phyloP scores from a whole-genome alignment of 2,329 filamentous ascomycete species.

The Curvularia verruculosa region DNA sequence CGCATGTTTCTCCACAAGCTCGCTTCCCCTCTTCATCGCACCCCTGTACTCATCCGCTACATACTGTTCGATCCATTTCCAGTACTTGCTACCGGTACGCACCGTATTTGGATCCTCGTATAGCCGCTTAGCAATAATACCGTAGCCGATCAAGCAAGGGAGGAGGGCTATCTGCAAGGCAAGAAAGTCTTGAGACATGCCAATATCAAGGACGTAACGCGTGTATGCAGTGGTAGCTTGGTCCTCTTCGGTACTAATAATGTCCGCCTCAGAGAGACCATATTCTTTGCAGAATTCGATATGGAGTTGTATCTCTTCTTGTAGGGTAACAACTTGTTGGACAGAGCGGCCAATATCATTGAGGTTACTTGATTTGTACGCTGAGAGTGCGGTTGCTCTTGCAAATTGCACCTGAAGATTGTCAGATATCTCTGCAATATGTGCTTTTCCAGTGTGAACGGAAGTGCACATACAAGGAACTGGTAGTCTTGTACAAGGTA shows the following conservation, averaged over 20 bases:
- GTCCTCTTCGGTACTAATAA: conserved; percentile 75
- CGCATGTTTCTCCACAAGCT: conserved; percentile 76
- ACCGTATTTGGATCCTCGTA: conserved; percentile 65
- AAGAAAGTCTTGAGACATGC: conserved; percentile 85
- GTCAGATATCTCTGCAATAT: conserved; percentile 13
- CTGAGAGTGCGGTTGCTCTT: conserved; percentile 80
- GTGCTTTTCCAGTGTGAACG: not conserved
- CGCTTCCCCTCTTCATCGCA: conserved; percentile 73
- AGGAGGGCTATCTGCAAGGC: conserved; percentile 83
- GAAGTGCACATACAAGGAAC: conserved; percentile 67
- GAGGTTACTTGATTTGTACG: conserved; percentile 81
- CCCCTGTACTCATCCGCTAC: conserved; percentile 77
- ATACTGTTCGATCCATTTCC: conserved; percentile 92
- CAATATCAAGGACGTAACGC: conserved; percentile 83
- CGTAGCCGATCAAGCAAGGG: conserved; percentile 90
- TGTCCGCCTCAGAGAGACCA: conserved; percentile 74
- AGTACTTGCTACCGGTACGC: conserved; percentile 74
- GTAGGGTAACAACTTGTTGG: conserved; percentile 75
- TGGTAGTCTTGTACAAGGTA: conserved; percentile 94
- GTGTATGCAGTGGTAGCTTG: conserved; percentile 85
- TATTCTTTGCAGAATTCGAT: conserved; percentile 82
- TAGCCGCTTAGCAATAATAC: conserved; percentile 75
- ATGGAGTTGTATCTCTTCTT: conserved; percentile 81
- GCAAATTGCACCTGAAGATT: conserved; percentile 77
- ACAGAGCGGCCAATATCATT: conserved; percentile 72